Evolutionary conservation across 805 yeast genomes (phyloP), one percentile per base, ranked within the genome.

Genomic region (Peterozyma toletana): DNA sequence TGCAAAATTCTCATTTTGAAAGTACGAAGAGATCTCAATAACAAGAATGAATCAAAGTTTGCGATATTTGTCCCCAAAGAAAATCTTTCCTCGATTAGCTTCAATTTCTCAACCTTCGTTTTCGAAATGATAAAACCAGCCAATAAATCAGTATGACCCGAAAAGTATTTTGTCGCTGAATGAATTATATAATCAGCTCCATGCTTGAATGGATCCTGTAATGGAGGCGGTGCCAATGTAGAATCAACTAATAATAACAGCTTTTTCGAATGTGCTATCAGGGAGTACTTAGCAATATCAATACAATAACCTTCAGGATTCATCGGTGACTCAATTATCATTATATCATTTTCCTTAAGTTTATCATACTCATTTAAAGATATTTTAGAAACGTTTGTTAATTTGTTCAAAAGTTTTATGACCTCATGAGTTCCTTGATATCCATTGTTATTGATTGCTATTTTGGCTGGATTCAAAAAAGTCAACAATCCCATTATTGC

Each of bases 191-290:
- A 60, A 53, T 76, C 79, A 3, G 78, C 80, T 4, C 78, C 78
- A 50, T 63, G 66, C 21, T 61, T 55, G 51, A 75, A 75, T 0
- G 81, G 77, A 47, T 72, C 67, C 50, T 70, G 79, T 38, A 75
- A 59, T 10, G 79, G 79, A 9, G 78, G 78, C 9, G 80, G 80
- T 1, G 79, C 80, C 50, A 75, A 65, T 0, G 80, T 76, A 10
- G 80, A 68, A 56, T 76, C 81, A 2, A 76, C 76, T 18, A 73
- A 47, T 16, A 76, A 52, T 30, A 59, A 55, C 2, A 77, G 74
- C 5, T 71, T 70, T 42, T 58, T 60, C 2, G 54, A 54, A 49
- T 73, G 78, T 0, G 78, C 75, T 36, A 59, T 47, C 5, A 62
- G 56, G 0, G 79, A 72, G 53, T 61, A 73, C 39, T 62, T 55